These are phyloP conservation scores for Trypanosoma cruzi DNA, from an alignment of 208 protist genomes.

Conservation along the genomic window DNA sequence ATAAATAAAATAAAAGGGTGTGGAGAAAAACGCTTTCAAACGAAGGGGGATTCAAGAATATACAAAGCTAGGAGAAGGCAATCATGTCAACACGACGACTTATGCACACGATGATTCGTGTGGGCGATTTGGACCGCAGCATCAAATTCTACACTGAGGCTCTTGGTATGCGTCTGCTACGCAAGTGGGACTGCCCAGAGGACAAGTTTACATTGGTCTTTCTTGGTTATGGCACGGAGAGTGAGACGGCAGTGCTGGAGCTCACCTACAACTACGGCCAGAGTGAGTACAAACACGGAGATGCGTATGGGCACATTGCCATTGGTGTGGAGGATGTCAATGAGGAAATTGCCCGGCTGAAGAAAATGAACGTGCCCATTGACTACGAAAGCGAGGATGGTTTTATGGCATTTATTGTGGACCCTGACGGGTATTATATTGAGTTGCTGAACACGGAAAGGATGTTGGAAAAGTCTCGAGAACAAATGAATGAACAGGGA, in stretches of 20 bases:
- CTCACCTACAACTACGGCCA: slow-evolving; percentile 90
- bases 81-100: slow-evolving; percentile 41
- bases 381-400: slow-evolving; percentile 76
- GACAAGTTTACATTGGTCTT: slow-evolving; percentile 87
- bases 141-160: slow-evolving; percentile 84
- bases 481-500: slow-evolving; percentile 77
- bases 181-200: slow-evolving; percentile 77
- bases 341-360: slow-evolving; percentile 42
- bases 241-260: slow-evolving; percentile 72
- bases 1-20: not conserved
- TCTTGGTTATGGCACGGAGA: slow-evolving; percentile 75
- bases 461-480: slow-evolving; percentile 64
- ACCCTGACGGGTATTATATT: slow-evolving; percentile 88
- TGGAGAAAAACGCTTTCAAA: not conserved
- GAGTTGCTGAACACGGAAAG: slow-evolving; percentile 80
- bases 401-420: slow-evolving; percentile 87
- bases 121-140: slow-evolving; percentile 79
- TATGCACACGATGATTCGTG: slow-evolving; percentile 89
- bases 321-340: slow-evolving; percentile 86
- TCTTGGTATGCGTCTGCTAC: slow-evolving; percentile 75
- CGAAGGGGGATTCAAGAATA: not conserved
- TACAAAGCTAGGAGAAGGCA: not conserved
- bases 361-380: slow-evolving; percentile 48
- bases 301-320: slow-evolving; percentile 81
- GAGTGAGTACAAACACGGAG: slow-evolving; percentile 67